Evolutionary conservation across 2,329 filamentous ascomycete species (phyloP), one percentile per base, ranked within the genome.

Genomic region (Fusarium miscanthi): DNA sequence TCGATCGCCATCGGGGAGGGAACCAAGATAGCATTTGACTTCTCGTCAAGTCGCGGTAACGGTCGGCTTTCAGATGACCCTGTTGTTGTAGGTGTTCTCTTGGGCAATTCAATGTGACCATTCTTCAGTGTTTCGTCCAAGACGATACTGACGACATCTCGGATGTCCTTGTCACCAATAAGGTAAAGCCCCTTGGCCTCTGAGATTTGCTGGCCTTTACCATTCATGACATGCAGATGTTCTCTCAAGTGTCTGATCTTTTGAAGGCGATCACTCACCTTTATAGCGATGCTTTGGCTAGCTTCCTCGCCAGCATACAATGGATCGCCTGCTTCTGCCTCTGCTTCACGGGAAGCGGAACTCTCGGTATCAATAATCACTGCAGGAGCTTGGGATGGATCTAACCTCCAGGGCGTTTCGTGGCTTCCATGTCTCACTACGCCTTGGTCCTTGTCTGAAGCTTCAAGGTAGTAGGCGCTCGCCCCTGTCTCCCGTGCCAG

Each of bases 1-100:
- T 81, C 80, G 21, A 76, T 76, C 14, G 62, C 49, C 11, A 69
- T 72, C 9, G 73, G 71, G 23, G 70, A 68, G 13, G 73, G 74
- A 9, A 76, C 73, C 19, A 74, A 63, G 37, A 82, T 80, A 2
- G 73, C 63, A 16, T 75, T 75, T 19, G 48, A 61, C 14, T 38
- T 59, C 23, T 70, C 74, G 12, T 78, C 69, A 7, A 78, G 59
- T 12, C 63, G 75, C 37, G 72, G 73, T 9, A 76, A 60, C 17
- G 62, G 61, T 6, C 48, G 63, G 52, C 46, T 59, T 30, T 59
- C 54, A 25, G 60, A 46, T 40, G 60, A 61, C 8, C 53, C 42
- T 33, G 66, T 56, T 27, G 66, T 58, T n/a, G 59, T 61, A 21
- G 31, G 54, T 23, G 59, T 63, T 40, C 59, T 52, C 51, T 70